Evolutionary conservation across 352 stramenopile species (phyloP).

Genomic region (Paralagenidium karlingii): DNA sequence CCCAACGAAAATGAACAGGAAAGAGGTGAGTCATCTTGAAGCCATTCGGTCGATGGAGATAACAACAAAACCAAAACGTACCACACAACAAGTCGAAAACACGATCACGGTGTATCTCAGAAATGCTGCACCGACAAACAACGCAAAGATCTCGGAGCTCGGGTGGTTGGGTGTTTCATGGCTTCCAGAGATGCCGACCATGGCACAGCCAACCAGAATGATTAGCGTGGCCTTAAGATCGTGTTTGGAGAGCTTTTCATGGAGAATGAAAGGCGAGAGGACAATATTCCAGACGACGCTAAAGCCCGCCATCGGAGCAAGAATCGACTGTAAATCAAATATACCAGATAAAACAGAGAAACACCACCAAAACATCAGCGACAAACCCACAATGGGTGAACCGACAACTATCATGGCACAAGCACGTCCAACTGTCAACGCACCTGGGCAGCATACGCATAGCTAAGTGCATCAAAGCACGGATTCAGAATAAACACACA

Average conservation of each 20-base stretch:
- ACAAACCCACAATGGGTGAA: conserved; percentile 6
- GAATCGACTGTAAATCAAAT: conserved; percentile 65
- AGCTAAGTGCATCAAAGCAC: conserved; percentile 79
- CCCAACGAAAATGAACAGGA: neutral
- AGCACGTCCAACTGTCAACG: neutral
- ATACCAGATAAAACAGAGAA: no score
- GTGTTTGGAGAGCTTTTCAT: conserved; percentile 62
- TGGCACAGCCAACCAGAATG: conserved; percentile 60
- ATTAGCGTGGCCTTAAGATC: conserved; percentile 59
- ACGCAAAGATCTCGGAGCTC: conserved; percentile 62
- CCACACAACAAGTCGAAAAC: conserved; percentile 16
- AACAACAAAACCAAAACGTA: conserved; percentile 26
- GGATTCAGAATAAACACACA: conserved; percentile 79
- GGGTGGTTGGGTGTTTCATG: conserved; percentile 66
- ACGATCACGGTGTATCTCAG: conserved; percentile 49
- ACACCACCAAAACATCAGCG: no score
- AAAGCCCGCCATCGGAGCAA: conserved; percentile 77
- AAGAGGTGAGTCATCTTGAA: neutral
- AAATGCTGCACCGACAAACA: conserved; percentile 63
- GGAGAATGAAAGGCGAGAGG: conserved; percentile 64
- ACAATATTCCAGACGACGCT: conserved; percentile 85
- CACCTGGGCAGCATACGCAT: conserved; percentile 75
- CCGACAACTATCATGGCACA: neutral
- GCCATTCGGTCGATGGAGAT: no score
- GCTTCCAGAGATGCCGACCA: conserved; percentile 70